Evolutionary conservation across 1,284 basidiomycete species (phyloP).

Genomic region (Tylopilus sp.): DNA sequence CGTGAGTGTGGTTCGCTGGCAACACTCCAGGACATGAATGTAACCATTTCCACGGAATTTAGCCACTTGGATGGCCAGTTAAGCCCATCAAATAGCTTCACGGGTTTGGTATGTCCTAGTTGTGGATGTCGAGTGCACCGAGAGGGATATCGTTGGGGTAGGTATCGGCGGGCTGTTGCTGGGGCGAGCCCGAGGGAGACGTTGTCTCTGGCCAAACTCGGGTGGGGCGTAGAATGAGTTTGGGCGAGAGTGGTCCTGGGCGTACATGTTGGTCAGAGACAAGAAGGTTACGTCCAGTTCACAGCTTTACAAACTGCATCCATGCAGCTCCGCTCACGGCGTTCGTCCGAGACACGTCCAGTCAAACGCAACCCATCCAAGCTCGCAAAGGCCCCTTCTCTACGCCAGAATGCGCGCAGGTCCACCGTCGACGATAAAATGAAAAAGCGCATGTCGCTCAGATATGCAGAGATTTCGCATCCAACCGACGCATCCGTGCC

Average conservation of each 20-base stretch:
- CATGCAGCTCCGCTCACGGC: conserved; percentile 73
- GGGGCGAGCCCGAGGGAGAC: conserved; percentile 38
- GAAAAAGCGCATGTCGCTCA: conserved; percentile 92
- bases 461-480: conserved; percentile 85
- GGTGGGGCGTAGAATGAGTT: conserved; percentile 45
- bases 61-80: no score
- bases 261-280: conserved; percentile 44
- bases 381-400: conserved; percentile 50
- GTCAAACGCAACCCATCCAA: conserved; percentile 49
- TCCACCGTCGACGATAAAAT: conserved; percentile 92
- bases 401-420: conserved; percentile 60
- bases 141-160: conserved; percentile 45
- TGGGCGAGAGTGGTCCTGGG: conserved; percentile 47
- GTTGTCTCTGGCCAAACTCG: conserved; percentile 38
- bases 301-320: conserved; percentile 21
- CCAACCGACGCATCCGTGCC: conserved; percentile 67
- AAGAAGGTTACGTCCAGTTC: conserved; percentile 17
- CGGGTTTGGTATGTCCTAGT: no score
- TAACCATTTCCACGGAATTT: no score
- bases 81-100: no score
- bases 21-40: no score
- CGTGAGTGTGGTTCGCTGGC: no score
- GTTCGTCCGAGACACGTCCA: conserved; percentile 60
- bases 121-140: conserved; percentile 33
- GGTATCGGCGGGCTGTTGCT: conserved; percentile 44